Base-by-base conservation (phyloP, 169 alveolate species). In the Eimeria praecox region DNA sequence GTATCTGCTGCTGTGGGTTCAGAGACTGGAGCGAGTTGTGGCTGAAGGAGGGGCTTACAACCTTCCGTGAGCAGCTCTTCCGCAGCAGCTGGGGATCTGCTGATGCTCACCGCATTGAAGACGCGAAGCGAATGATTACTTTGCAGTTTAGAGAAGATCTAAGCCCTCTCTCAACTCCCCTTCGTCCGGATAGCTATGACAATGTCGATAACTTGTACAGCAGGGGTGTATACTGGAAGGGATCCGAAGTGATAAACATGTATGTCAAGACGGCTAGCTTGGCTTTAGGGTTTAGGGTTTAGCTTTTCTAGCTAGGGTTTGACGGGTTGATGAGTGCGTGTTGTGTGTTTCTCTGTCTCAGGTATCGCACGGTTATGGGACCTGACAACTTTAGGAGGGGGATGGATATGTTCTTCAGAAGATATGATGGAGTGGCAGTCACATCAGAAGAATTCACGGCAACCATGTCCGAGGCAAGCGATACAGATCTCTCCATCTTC, bases 391-490 rank as follows among this genome's bases (percentile, higher is more conserved):
- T 98, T 97, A 95, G 98, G 30, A 98, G 97, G 94, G 99, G 99
- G 40, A 97, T 98, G 98, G 98, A 97, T 85, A 94, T 98, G 56
- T 98, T 98, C 95, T 97, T 98, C 90, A 96, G 97, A 95, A 97
- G 98, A 62, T 98, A 97, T 88, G 99, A 98, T 95, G 98, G 98
- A 35, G 95, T 96, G 52, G 98, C 99, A 2, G 99, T 98, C 49
- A 98, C 99, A 30, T 98, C 99, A 86, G 99, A 98, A 90, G 99
- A 98, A 97, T 98, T 98, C 95, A 95, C 98, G 44, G 92, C 64
- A 20, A 99, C 99, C 54, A 98, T 98, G 99, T 98, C 96, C 42
- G 98, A 97, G 4, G 98, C 98, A 30, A 98, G 94, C 64, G 92
- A 95, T 54, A 95, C 93, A 18, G 98, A 98, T 80, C 95, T 98